Evolutionary conservation across 2,329 filamentous ascomycete genomes (phyloP), one percentile per base, ranked within the genome.

Genomic region (Calonectria montana): DNA sequence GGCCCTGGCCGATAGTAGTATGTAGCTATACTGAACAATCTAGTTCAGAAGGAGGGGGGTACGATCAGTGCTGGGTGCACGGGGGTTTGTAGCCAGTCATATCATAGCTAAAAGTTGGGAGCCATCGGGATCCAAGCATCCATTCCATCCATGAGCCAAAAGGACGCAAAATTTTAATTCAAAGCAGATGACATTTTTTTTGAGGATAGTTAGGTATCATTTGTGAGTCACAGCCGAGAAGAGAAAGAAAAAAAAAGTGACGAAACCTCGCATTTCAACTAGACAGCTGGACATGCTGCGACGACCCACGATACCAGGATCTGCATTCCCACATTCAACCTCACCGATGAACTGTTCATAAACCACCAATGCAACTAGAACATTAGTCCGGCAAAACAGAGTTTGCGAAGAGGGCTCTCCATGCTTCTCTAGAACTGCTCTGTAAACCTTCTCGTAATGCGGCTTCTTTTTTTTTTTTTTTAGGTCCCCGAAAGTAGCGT

Each of bases 191-290:
- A 3, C 10, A 9, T 35, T 35, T 1, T 27, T 21, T 47, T 53
- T 29, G 9, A 35, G 43, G 41, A 68, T 9, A 25, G 27, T 21
- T 23, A 23, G 53, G 23, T 21, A 16, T 35, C 3, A 25, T 47
- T 62, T 39, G 35, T 68, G 65, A 45, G 43, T 68, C 55, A 63
- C 45, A 43, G 29, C 23, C 55, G 35, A 62, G 53, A 13, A 21
- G 18, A 23, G 53, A 13, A 21, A 27, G 15, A 48, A 15, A 29
- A 50, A 57, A 16, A 53, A 41, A 43, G 55, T 43, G 43, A 63
- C 25, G 55, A 61, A 68, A 53, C 29, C 55, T 63, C 50, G 55
- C 65, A 62, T 61, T 48, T 67, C 65, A 62, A 57, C 55, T 62
- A 45, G 57, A 62, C 57, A 45, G 23, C 39, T 67, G 29, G 23